phyloP scores from a whole-genome alignment of 176 grass and related monocot species.

The Phoenix roebelenii region DNA sequence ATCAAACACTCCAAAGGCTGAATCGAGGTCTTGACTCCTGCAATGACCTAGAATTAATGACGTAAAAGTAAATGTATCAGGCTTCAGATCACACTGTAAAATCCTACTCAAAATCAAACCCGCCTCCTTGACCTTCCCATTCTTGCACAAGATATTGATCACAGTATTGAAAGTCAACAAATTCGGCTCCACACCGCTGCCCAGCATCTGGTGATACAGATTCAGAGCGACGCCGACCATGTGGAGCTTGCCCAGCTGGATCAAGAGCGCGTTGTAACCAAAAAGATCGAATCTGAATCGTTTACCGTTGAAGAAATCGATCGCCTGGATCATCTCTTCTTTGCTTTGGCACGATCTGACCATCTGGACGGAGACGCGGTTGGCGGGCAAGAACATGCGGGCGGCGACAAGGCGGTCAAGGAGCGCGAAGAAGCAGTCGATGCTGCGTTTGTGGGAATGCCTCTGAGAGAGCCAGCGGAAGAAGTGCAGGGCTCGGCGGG shows the following conservation, averaged over 20 bases:
- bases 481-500: constrained; percentile 9
- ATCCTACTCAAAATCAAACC: constrained; percentile 34
- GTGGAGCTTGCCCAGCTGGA: constrained; percentile 24
- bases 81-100: constrained; percentile 26
- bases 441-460: constrained; percentile 23
- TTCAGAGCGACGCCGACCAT: constrained; percentile 26
- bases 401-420: constrained; percentile 23
- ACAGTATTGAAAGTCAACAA: constrained; percentile 32
- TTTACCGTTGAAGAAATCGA: constrained; percentile 24
- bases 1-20: constrained; percentile 35
- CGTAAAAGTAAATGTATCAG: constrained; percentile 39
- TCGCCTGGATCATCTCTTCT: constrained; percentile 24
- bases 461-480: constrained; percentile 29
- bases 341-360: constrained; percentile 24
- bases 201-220: constrained; percentile 22
- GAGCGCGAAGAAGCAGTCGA: constrained; percentile 20
- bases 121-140: constrained; percentile 31
- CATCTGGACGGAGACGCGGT: constrained; percentile 22
- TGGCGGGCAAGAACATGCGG: constrained; percentile 14
- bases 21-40: constrained; percentile 35
- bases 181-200: constrained; percentile 13
- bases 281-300: constrained; percentile 21
- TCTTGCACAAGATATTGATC: constrained; percentile 36
- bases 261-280: constrained; percentile 25
- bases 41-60: constrained; percentile 49